Conservation (phyloP, 192 early-diverging fungal genomes). For the Dissophora ornata region DNA sequence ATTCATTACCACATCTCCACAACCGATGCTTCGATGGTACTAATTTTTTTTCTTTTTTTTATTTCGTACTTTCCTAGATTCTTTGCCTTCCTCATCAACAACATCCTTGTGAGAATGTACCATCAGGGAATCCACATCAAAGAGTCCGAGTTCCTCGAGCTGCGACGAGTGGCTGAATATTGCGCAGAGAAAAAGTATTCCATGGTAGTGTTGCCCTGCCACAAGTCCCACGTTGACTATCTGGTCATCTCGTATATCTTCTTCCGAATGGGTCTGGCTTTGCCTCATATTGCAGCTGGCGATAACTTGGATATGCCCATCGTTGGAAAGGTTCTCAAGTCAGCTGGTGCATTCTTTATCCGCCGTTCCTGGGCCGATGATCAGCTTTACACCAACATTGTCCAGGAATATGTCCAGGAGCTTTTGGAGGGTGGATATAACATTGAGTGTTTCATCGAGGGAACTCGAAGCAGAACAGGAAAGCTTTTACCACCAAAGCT, state of each 20-base stretch:
- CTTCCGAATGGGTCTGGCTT: conserved; percentile 79
- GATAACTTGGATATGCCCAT: conserved; percentile 86
- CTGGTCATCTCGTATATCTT: conserved; percentile 84
- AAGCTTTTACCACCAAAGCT: conserved; percentile 85
- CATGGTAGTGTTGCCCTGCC: conserved; percentile 82
- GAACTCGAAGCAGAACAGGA: conserved; percentile 83
- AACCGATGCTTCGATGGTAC: background rate
- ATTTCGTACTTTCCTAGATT: conserved; percentile 56
- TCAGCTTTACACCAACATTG: conserved; percentile 74
- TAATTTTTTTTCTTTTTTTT: background rate
- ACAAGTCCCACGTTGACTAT: conserved; percentile 91
- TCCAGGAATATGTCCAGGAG: conserved; percentile 80
- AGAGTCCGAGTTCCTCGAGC: conserved; percentile 78
- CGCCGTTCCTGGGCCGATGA: conserved; percentile 83
- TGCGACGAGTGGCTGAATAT: conserved; percentile 65
- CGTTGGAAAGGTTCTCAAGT: conserved; percentile 73
- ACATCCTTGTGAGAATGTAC: conserved; percentile 81
- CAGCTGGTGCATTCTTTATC: conserved; percentile 84
- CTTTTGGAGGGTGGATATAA: conserved; percentile 81
- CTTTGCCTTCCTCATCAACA: conserved; percentile 78
- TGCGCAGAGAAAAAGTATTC: conserved; percentile 75
- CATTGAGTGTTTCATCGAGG: conserved; percentile 86
- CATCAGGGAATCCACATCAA: conserved; percentile 89
- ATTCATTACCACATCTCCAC: background rate
- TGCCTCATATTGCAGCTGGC: conserved; percentile 88